Evolutionary conservation across 768 basidiomycete genomes (phyloP).

Genomic region (Trametes meyenii): DNA sequence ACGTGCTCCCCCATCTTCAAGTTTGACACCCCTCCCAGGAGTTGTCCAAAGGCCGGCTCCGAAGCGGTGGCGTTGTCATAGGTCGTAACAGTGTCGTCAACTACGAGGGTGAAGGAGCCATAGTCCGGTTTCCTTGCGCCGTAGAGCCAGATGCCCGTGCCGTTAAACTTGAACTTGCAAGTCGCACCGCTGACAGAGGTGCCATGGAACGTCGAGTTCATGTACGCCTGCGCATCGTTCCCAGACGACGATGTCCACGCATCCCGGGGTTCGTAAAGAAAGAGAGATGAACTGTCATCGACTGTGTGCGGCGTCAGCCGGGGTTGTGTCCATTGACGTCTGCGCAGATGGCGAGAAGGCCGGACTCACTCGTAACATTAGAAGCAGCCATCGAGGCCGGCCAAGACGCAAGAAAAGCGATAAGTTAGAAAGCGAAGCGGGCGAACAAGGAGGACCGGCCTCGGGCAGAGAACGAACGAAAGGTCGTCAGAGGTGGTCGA

Average conservation of each 20-base stretch:
- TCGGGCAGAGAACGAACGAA: constrained; percentile 20
- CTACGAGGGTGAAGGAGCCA: constrained; percentile 47
- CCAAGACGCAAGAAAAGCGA: constrained; percentile 5
- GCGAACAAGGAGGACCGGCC: constrained; percentile 14
- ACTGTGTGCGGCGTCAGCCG: constrained; percentile 37
- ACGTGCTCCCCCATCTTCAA: constrained; percentile 50
- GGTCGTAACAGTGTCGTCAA: constrained; percentile 46
- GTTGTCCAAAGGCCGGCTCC: constrained; percentile 37
- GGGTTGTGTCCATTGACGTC: neutral
- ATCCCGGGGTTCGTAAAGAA: constrained; percentile 50
- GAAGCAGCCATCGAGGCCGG: constrained; percentile 35
- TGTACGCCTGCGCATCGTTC: constrained; percentile 48
- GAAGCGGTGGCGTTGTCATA: constrained; percentile 40
- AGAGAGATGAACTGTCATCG: constrained; percentile 59
- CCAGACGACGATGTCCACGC: constrained; percentile 52
- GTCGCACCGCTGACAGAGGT: constrained; percentile 49
- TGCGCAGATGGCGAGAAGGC: constrained; percentile 15
- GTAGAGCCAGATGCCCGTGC: constrained; percentile 56
- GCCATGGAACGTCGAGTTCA: constrained; percentile 47
- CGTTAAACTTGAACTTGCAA: constrained; percentile 53
- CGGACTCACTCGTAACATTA: constrained; percentile 32
- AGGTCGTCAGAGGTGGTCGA: constrained; percentile 11
- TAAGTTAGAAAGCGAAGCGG: constrained; percentile 10
- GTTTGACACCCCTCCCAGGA: constrained; percentile 47
- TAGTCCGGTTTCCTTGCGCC: constrained; percentile 50